Percentiles rank a stretch among this genome's conserved stretches.
phyloP scores from a whole-genome alignment of 1,284 basidiomycete species.

The Rhodotorula sp. region DNA sequence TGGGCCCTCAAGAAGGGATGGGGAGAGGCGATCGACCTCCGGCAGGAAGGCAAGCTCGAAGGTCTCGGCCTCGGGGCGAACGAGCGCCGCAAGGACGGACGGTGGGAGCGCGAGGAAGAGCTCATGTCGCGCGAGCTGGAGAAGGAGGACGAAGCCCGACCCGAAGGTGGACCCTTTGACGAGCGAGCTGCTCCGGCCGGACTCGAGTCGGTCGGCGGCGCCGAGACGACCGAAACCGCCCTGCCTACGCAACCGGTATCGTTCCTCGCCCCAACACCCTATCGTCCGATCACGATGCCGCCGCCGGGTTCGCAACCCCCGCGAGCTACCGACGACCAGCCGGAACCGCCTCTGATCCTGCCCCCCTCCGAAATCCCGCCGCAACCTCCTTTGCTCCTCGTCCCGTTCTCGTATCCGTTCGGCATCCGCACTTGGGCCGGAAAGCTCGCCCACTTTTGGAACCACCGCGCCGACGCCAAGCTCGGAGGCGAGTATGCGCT shows the following conservation, averaged over 20 bases:
- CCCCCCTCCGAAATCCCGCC: constrained; percentile 66
- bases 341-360: constrained; percentile 53
- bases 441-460: constrained; percentile 92
- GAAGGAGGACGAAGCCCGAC: constrained; percentile 72
- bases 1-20: constrained; percentile 81
- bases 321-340: constrained; percentile 79
- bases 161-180: constrained; percentile 31
- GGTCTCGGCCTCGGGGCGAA: constrained; percentile 41
- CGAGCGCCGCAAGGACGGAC: constrained; percentile 39
- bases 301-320: constrained; percentile 74
- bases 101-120: constrained; percentile 65
- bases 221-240: neutral
- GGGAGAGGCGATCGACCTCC: constrained; percentile 67
- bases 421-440: constrained; percentile 82
- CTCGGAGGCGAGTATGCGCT: constrained; percentile 80
- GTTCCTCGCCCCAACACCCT: constrained; percentile 14
- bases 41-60: constrained; percentile 58
- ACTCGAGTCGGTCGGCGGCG: constrained; percentile 5
- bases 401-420: constrained; percentile 81
- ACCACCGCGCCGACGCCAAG: constrained; percentile 73
- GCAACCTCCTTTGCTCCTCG: constrained; percentile 78
- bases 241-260: constrained; percentile 12
- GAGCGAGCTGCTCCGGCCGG: constrained; percentile 40
- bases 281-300: constrained; percentile 55
- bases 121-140: constrained; percentile 50